Conservation (phyloP, 73 alveolate genomes). For the Paramecium sexaurelia region DNA sequence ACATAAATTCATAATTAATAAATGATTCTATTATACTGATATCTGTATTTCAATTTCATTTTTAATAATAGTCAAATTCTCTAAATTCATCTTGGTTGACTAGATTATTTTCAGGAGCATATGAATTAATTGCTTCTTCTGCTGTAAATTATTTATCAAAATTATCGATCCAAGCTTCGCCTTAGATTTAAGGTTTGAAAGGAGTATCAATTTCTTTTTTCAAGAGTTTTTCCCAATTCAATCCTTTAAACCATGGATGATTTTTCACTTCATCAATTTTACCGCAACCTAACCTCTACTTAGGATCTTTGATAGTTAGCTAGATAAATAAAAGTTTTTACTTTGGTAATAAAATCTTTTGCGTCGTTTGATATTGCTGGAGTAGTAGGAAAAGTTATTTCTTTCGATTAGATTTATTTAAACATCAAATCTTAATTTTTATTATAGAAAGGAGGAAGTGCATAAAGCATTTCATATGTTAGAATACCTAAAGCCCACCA, state of each 20-base stretch:
- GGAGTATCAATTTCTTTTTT: constrained; percentile 70
- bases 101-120: constrained; percentile 6
- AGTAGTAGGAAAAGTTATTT: constrained; percentile 72
- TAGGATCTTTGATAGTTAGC: constrained; percentile 74
- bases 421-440: constrained; percentile 76
- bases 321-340: constrained; percentile 45
- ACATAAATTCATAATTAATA: background rate
- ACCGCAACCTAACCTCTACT: constrained; percentile 77
- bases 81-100: constrained; percentile 47
- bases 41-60: background rate
- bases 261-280: constrained; percentile 79
- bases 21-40: background rate
- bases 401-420: constrained; percentile 64
- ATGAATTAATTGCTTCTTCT: constrained; percentile 71
- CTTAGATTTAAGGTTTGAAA: constrained; percentile 67
- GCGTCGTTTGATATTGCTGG: constrained; percentile 68
- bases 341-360: constrained; percentile 71
- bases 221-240: constrained; percentile 65
- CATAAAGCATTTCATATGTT: constrained; percentile 81
- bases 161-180: constrained; percentile 56
- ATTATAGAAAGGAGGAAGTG: constrained; percentile 78
- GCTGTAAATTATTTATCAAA: constrained; percentile 69
- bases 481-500: constrained; percentile 86
- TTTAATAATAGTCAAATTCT: constrained; percentile 47
- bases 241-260: constrained; percentile 86